Base-by-base conservation (phyloP, 2,329 filamentous ascomycete genomes). In the Fusarium concolor region DNA sequence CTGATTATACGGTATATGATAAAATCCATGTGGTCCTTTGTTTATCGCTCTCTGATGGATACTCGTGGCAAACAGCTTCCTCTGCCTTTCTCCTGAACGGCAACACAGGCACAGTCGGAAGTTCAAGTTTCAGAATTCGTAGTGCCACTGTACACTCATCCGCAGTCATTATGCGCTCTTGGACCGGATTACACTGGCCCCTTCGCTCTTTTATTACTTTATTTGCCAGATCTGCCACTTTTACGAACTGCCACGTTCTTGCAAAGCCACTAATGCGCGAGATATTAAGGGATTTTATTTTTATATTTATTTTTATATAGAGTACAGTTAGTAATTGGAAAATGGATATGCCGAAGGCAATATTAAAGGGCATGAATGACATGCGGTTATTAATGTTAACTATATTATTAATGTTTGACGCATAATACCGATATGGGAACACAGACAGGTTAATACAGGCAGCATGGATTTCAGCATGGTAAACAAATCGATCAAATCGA, bases 401-500 rank as follows among this genome's bases (percentile, higher is more conserved):
- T 26, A 49, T 55, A 49, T 38, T 31, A 15, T 50, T 49, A 15
- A 38, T 18, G 35, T 20, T 22, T 54, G 31, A 17, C 17, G 42
- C 24, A 49, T 38, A 49, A 18, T 20, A 54, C 22, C 22, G 8
- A 15, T 12, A 49, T 17, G 17, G 29, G 31, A 10, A 24, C 28
- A 39, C 26, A 24, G 31, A 47, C 20, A 31, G 18, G 33, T n/a
- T 31, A 26, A 20, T 20, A 56, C 6, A 17, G 33, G 12, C 26
- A 22, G 18, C 26, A 39, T 47, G 33, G 46, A 24, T 26, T 39
- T 37, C 22, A n/a, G 53, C 43, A 43, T 58, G 24, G 18, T 15
- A 58, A 59, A 43, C 37, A 38, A 58, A 31, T 38, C 54, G 53
- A 60, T 50, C 53, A 11, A 33, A 45, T 61, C 46, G 33, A 28